Percentiles rank a stretch among this genome's conserved stretches.
phyloP scores from a whole-genome alignment of 257 asterid species.

The Misopates orontium region DNA sequence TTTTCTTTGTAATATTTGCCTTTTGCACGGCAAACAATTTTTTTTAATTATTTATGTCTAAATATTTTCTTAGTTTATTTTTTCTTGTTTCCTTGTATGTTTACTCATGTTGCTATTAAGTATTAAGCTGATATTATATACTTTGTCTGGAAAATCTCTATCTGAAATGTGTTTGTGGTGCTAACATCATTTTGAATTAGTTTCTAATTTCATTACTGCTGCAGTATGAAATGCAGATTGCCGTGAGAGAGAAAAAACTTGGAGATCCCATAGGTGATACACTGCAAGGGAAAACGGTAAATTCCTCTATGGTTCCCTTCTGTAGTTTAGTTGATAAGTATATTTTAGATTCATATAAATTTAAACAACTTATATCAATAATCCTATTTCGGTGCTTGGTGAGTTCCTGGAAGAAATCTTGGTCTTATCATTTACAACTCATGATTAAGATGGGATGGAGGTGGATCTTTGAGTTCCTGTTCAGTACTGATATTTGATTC shows the following conservation, averaged over 20 bases:
- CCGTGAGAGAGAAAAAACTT: slow-evolving; percentile 63
- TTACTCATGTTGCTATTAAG: too few relatives aligned
- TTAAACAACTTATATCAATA: not conserved
- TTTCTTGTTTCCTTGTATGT: too few relatives aligned
- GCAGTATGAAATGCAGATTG: slow-evolving; percentile 70
- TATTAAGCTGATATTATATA: too few relatives aligned
- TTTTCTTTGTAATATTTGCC: not conserved
- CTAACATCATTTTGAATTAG: not conserved
- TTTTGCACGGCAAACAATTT: not conserved
- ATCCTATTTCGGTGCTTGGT: slow-evolving; percentile 5
- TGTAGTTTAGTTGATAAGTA: not conserved
- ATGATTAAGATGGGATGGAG: not conserved
- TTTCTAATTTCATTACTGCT: slow-evolving; percentile 18
- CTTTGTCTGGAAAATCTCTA: not conserved
- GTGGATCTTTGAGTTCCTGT: not conserved
- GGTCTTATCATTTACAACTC: not conserved
- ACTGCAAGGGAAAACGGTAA: slow-evolving; percentile 83
- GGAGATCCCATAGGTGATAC: slow-evolving; percentile 91
- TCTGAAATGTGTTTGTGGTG: not conserved
- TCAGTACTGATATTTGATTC: too few relatives aligned
- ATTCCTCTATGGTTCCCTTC: slow-evolving; percentile 23
- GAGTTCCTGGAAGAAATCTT: not conserved
- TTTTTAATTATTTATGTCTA: not conserved
- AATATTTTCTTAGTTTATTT: too few relatives aligned
- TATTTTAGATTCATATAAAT: slow-evolving; percentile 14